These are phyloP conservation scores for Ophiocordyceps sinensis DNA, from an alignment of 2,329 filamentous ascomycete genomes.

Conservation along the genomic window DNA sequence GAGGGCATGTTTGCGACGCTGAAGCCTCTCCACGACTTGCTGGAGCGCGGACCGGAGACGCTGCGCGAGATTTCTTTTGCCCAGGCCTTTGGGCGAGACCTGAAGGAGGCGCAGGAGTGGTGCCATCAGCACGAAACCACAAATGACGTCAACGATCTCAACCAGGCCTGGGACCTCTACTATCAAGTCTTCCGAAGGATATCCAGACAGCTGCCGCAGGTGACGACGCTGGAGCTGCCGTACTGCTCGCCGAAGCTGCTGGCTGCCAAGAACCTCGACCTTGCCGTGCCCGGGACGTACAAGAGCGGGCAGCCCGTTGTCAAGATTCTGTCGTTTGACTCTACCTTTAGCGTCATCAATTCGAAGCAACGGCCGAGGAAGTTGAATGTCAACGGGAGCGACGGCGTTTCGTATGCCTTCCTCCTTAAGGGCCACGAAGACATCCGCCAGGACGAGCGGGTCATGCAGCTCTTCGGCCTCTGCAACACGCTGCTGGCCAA, in stretches of 20 bases:
- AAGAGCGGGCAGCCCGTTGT: constrained; percentile 64
- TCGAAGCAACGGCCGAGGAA: constrained; percentile 94
- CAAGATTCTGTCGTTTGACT: constrained; percentile 77
- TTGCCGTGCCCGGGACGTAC: constrained; percentile 95
- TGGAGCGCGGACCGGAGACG: constrained; percentile 85
- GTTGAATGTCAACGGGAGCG: constrained; percentile 74
- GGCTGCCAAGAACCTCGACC: constrained; percentile 67
- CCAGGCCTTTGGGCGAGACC: constrained; percentile 89
- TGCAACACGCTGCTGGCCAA: constrained; percentile 91
- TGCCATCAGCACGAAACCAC: constrained; percentile 82
- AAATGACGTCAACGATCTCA: constrained; percentile 85
- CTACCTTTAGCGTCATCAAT: constrained; percentile 80
- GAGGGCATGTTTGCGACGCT: constrained; percentile 93
- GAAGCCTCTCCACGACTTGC: constrained; percentile 76
- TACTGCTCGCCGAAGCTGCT: constrained; percentile 95
- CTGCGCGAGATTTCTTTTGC: constrained; percentile 93
- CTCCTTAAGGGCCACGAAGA: constrained; percentile 97
- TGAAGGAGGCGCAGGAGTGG: constrained; percentile 91
- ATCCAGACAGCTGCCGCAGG: constrained; percentile 77
- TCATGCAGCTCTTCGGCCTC: constrained; percentile 97
- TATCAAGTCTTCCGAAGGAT: constrained; percentile 98
- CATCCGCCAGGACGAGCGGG: constrained; percentile 94
- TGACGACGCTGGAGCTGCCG: constrained; percentile 83
- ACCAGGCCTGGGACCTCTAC: constrained; percentile 98
- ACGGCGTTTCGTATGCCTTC: constrained; percentile 79